A percentile compares a stretch with the other conserved stretches of the same genome.
Evolutionary conservation across 1,139 yeast genomes (phyloP).

Genomic region (Saccharomyces pastorianus): DNA sequence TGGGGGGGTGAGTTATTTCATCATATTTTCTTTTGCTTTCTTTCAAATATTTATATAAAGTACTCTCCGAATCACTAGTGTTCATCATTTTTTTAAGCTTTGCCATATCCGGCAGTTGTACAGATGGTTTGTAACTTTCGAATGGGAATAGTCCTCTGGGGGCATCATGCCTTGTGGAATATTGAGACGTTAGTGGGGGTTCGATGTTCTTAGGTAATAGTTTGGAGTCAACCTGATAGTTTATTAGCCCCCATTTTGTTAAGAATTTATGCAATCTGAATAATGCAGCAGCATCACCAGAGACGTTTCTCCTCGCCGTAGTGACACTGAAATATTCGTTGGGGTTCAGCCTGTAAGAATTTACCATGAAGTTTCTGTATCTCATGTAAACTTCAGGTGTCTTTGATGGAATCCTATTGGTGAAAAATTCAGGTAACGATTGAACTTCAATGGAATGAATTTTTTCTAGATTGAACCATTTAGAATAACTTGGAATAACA

Average conservation of each 20-base stretch:
- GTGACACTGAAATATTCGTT: slow-evolving; percentile 88
- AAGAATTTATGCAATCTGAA: slow-evolving; percentile 85
- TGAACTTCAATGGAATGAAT: slow-evolving; percentile 58
- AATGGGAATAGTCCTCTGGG: slow-evolving; percentile 94
- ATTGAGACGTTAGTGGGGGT: slow-evolving; percentile 67
- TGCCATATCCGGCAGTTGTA: slow-evolving; percentile 44
- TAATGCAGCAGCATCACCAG: slow-evolving; percentile 92
- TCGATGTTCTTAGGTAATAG: slow-evolving; percentile 59
- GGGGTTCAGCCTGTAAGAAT: slow-evolving; percentile 86
- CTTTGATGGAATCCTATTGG: slow-evolving; percentile 64
- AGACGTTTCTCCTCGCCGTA: slow-evolving; percentile 87
- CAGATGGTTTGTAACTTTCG: slow-evolving; percentile 62
- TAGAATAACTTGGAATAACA: slow-evolving; percentile 85
- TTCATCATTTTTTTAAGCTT: slow-evolving; percentile 47
- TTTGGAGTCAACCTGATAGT: slow-evolving; percentile 75
- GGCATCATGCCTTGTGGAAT: slow-evolving; percentile 67
- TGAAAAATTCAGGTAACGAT: slow-evolving; percentile 87
- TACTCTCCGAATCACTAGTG: slow-evolving; percentile 19
- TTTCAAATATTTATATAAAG: slow-evolving; percentile 19
- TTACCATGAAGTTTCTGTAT: slow-evolving; percentile 89
- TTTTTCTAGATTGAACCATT: slow-evolving; percentile 76
- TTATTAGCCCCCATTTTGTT: slow-evolving; percentile 93
- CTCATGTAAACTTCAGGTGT: slow-evolving; percentile 81
- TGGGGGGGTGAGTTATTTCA: background rate
- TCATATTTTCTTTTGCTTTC: slow-evolving; percentile 12